Base-by-base conservation (phyloP, 257 asterid genomes). In the Phtheirospermum japonicum region DNA sequence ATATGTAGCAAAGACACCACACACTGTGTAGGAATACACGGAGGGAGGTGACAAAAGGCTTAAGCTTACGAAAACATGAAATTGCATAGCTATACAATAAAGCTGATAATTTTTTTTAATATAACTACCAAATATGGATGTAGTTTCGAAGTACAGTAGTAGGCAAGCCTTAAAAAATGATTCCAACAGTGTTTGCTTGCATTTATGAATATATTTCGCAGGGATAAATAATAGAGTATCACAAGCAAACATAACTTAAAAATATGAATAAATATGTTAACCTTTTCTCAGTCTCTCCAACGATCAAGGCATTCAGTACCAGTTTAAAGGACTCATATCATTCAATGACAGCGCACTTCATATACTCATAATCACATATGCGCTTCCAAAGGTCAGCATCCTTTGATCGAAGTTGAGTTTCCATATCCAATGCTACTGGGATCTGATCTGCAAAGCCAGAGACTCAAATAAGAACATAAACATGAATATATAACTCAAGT, bases 351-450 rank as follows among this genome's bases (percentile, higher is more conserved):
- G 94, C 83, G 60, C 95, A 84, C 79, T 87, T 87, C 90, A 84
- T 80, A 49, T 84, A 87, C 30, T 84, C 90, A 73, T 87, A 94
- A 4, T 80, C 79, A 73, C 88, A 82, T 70, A 87, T 84, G 61
- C 94, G 87, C 77, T 76, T 87, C 95, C 95, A 84, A 57, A 87
- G 94, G 78, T 87, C 86, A 49, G 82, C 85, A 67, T 87, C 94
- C 74, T 77, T 87, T 36, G 88, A 68, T 57, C 81, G 84, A 76
- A 84, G 85, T 74, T 87, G 88, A 68, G 83, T 84, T 57, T 94
- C 94, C 88, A 87, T 87, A 71, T 87, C 94, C 72, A 87, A 71
- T 56, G 90, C 95, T 64, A 87, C 67, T 59, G 94, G 95, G 59
- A 87, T 85, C 95, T 87, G 82, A 79, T 72, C 69, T 73, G 34